Base-by-base conservation (phyloP, 1,284 basidiomycete species). In the Tausonia pullulans region DNA sequence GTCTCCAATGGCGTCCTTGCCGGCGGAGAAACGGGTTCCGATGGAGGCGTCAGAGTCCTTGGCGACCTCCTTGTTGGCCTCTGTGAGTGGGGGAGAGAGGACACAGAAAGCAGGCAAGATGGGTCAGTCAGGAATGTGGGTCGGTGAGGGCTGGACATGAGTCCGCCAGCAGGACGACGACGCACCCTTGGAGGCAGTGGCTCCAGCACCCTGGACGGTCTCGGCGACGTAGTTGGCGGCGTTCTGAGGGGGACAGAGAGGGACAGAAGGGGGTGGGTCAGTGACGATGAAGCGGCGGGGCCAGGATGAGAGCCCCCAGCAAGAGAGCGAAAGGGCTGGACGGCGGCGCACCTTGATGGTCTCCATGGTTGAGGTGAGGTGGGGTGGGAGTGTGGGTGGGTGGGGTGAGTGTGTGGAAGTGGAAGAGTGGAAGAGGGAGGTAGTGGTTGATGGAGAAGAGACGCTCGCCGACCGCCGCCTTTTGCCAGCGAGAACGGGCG, bases 221-320 rank as follows among this genome's bases (percentile, higher is more conserved):
- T 67, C 66, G 4, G 59, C 9, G 43, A 67, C 66, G 66, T 67
- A 67, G 59, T 64, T 61, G 55, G n/a, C 59, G 43, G 64, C 58
- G 41, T 14, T 60, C 16, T 16, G 43, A 27, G 57, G 13, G 44
- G n/a, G 27, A 27, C 27, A 41, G 57, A 14, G 16, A 48, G 16
- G 16, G 45, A n/a, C 5, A 14, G n/a, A 48, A n/a, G 16, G 46
- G 16, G 14, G 44, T 27, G 56, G 43, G 40, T 58, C 4, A 41
- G 56, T 27, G 27, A 27, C 27, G 27, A 27, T 27, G 27, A 27
- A 27, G 27, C 27, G 27, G 27, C 27, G 27, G 27, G 27, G 27
- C 2, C 27, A 27, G 27, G 27, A 27, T 27, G 27, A 27, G 27
- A 27, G 27, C 27, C 27, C 27, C 27, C 27, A 27, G 27, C 27